Conservation (phyloP, 352 stramenopile genomes). For the Phytopythium helicoides region DNA sequence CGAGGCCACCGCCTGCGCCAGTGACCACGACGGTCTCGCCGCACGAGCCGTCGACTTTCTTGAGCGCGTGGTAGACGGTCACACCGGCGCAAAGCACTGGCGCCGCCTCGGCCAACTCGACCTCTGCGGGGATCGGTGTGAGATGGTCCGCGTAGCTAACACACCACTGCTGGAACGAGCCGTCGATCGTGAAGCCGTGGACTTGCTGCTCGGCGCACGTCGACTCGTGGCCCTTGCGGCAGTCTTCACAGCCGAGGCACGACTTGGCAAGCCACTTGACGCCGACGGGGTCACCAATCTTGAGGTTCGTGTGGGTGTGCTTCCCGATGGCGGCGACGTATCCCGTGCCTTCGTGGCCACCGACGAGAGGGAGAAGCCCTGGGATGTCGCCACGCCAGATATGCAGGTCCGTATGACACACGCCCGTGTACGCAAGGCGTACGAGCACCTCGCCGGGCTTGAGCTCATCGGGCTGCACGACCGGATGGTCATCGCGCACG, state of each 20-base stretch:
- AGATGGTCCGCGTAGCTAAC: slow-evolving; percentile 78
- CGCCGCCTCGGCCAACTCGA: slow-evolving; percentile 44
- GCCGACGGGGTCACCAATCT: slow-evolving; percentile 46
- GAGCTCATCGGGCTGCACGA: slow-evolving; percentile 40
- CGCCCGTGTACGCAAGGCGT: slow-evolving; percentile 44
- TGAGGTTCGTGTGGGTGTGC: slow-evolving; percentile 39
- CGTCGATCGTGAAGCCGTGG: slow-evolving; percentile 34
- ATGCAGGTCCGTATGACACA: slow-evolving; percentile 50
- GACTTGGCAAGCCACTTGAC: slow-evolving; percentile 53
- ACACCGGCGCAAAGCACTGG: slow-evolving; percentile 86
- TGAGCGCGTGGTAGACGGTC: slow-evolving; percentile 83
- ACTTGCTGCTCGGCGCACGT: slow-evolving; percentile 27
- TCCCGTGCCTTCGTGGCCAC: slow-evolving; percentile 54
- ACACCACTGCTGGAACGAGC: slow-evolving; percentile 58
- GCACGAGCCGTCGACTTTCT: slow-evolving; percentile 44
- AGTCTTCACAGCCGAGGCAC: slow-evolving; percentile 51
- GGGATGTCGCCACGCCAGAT: slow-evolving; percentile 35
- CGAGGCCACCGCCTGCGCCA: slow-evolving; percentile 70
- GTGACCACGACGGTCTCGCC: slow-evolving; percentile 61
- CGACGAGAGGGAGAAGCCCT: slow-evolving; percentile 42
- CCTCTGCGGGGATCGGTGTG: slow-evolving; percentile 56
- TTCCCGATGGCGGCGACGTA: slow-evolving; percentile 50
- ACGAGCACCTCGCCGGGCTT: slow-evolving; percentile 46
- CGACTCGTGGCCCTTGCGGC: slow-evolving; percentile 46
- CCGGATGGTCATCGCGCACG: slow-evolving; percentile 44